Conservation (phyloP, 768 basidiomycete genomes). For the Boletus rubescentipes region DNA sequence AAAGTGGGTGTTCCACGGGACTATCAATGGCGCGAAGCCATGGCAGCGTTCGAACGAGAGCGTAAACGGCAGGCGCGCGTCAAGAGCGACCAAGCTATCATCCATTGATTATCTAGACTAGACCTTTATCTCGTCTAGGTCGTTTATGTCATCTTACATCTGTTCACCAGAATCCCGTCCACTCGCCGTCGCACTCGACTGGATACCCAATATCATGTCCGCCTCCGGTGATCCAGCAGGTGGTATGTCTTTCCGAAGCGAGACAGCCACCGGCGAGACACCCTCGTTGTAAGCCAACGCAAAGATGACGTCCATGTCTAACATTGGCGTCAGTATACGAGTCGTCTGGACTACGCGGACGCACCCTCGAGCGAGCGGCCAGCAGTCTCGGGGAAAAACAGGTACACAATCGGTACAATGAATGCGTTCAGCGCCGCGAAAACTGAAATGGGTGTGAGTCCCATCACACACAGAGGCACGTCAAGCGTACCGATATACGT, state of each 20-base stretch:
- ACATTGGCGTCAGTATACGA: not conserved
- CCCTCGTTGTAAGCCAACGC: constrained; percentile 45
- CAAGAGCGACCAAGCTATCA: not conserved
- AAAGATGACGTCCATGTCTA: constrained; percentile 49
- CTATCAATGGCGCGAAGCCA: constrained; percentile 24
- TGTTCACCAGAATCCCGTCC: constrained; percentile 5
- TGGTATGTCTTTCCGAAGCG: constrained; percentile 44
- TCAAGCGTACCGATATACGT: constrained; percentile 55
- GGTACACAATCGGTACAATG: constrained; percentile 55
- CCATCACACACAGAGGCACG: too few species aligned
- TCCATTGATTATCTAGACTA: constrained; percentile 3
- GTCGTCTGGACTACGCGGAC: not conserved
- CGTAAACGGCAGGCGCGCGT: constrained; percentile 26
- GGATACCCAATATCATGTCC: constrained; percentile 42
- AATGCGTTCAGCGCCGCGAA: constrained; percentile 58
- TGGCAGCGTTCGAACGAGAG: constrained; percentile 34
- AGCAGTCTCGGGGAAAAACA: constrained; percentile 63
- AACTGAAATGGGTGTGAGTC: constrained; percentile 27
- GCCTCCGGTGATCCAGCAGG: constrained; percentile 45
- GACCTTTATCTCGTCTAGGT: not conserved
- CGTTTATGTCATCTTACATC: not conserved
- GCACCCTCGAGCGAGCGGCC: constrained; percentile 57
- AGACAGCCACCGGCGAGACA: constrained; percentile 44
- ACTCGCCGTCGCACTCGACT: constrained; percentile 3
- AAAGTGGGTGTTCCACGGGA: constrained; percentile 21